phyloP scores from a whole-genome alignment of 2,329 filamentous ascomycete species.

The Aspergillus pseudotamarii region DNA sequence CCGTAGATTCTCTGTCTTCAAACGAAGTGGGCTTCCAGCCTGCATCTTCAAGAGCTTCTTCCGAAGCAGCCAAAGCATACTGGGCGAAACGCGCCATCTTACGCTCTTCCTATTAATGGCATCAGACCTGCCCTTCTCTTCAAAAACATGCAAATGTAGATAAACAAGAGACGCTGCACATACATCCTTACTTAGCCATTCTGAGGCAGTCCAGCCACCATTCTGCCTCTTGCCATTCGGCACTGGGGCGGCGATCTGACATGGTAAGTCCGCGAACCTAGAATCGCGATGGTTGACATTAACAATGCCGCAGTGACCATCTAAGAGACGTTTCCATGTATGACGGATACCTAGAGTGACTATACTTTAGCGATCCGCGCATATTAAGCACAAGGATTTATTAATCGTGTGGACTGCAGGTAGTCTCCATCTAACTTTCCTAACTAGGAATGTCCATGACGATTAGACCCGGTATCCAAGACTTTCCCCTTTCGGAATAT shows the following conservation, averaged over 20 bases:
- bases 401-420: not conserved
- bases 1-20: constrained; percentile 71
- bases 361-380: constrained; percentile 11
- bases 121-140: constrained; percentile 3
- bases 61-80: constrained; percentile 82
- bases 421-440: constrained; percentile 18
- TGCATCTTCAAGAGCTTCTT: constrained; percentile 84
- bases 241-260: constrained; percentile 81
- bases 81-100: constrained; percentile 92
- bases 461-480: constrained; percentile 17
- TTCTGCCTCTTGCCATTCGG: constrained; percentile 57
- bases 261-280: constrained; percentile 73
- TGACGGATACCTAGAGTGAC: constrained; percentile 61
- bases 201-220: constrained; percentile 47
- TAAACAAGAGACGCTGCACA: constrained; percentile 9
- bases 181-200: constrained; percentile 50
- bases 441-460: constrained; percentile 23
- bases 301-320: constrained; percentile 77
- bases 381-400: not conserved
- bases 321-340: constrained; percentile 80
- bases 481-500: constrained; percentile 36
- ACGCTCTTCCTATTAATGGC: constrained; percentile 59
- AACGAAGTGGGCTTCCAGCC: constrained; percentile 67
- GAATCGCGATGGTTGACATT: constrained; percentile 67
- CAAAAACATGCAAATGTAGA: not conserved